A percentile compares a stretch with the other conserved stretches of the same genome.
Conservation (phyloP, 2,329 filamentous ascomycete genomes). For the Paracoccidioides lutzii region DNA sequence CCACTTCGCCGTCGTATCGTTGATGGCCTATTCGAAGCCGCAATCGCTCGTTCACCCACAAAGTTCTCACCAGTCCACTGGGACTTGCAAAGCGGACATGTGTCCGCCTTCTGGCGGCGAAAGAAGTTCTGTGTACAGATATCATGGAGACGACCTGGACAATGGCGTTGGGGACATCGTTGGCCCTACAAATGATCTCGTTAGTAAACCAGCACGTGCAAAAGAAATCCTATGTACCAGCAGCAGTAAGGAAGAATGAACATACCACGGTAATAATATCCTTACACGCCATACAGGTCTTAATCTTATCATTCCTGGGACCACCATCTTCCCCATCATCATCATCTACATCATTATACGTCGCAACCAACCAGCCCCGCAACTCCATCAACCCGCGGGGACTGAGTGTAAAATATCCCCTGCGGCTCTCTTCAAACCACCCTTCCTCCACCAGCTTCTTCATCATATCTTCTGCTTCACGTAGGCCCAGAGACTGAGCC, state of each 20-base stretch:
- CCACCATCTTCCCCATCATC: conserved; percentile 40
- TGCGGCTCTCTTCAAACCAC: conserved; percentile 66
- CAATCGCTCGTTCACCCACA: conserved; percentile 41
- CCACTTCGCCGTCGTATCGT: background rate
- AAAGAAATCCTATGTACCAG: background rate
- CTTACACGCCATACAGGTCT: conserved; percentile 75
- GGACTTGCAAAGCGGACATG: conserved; percentile 49
- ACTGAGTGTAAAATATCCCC: conserved; percentile 62
- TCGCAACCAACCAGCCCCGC: conserved; percentile 67
- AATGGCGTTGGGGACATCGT: conserved; percentile 58
- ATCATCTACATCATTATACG: conserved; percentile 66
- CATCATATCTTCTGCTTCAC: conserved; percentile 64
- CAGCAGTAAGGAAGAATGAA: conserved; percentile 6
- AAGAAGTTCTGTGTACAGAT: conserved; percentile 64
- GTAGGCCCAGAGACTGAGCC: conserved; percentile 52
- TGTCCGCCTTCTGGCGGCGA: conserved; percentile 47
- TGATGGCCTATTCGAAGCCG: conserved; percentile 11
- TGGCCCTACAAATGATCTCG: conserved; percentile 41
- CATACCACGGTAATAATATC: conserved; percentile 67
- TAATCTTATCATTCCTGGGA: conserved; percentile 55
- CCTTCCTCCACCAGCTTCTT: conserved; percentile 59
- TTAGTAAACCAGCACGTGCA: background rate
- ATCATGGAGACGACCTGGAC: conserved; percentile 60
- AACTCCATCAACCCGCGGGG: conserved; percentile 75
- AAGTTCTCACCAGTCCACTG: conserved; percentile 40